Evolutionary conservation across 306 rosid species (phyloP).

Genomic region (Phaseolus lunatus): DNA sequence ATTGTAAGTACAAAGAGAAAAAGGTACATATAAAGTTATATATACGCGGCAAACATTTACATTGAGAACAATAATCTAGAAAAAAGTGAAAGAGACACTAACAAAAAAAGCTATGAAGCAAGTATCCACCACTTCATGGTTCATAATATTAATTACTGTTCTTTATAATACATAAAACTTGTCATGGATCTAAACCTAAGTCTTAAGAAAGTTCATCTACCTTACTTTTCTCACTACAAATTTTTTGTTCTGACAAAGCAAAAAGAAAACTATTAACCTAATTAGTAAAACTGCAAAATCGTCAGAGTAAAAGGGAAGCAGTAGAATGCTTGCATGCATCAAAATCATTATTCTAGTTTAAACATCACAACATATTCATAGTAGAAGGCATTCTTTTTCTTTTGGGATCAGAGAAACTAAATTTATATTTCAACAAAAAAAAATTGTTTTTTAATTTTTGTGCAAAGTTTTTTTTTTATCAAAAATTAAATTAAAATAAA

Average conservation of each 20-base stretch:
- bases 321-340: no score
- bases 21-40: not conserved
- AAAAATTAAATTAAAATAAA: no score
- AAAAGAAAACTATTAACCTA: no score
- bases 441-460: no score
- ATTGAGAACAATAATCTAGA: not conserved
- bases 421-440: no score
- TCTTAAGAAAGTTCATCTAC: not conserved
- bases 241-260: not conserved
- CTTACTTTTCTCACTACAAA: not conserved
- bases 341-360: no score
- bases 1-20: constrained; percentile 14
- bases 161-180: not conserved
- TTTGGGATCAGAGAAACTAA: no score
- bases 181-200: not conserved
- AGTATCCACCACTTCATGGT: not conserved
- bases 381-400: no score
- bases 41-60: not conserved
- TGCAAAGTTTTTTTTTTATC: no score
- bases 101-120: not conserved
- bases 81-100: constrained; percentile 2
- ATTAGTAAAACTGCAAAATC: no score
- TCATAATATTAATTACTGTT: not conserved
- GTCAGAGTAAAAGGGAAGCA: no score
- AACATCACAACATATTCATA: no score